phyloP scores from a whole-genome alignment of 768 basidiomycete genomes.

The Wakefieldia striispora region DNA sequence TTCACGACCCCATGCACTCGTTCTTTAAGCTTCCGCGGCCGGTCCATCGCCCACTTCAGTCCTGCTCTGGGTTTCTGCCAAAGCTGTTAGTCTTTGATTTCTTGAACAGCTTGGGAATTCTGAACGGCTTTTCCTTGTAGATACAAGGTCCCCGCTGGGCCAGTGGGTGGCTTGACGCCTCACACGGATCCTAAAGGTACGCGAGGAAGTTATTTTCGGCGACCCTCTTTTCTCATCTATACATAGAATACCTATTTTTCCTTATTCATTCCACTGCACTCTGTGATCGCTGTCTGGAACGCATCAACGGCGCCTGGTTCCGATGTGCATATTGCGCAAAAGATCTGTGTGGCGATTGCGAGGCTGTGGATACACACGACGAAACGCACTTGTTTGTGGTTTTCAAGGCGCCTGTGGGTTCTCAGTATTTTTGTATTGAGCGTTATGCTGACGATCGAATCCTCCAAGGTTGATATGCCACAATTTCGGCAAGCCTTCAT shows the following conservation, averaged over 20 bases:
- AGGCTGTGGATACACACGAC: constrained; percentile 78
- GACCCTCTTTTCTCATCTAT: background rate
- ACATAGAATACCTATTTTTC: constrained; percentile 57
- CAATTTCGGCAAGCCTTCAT: constrained; percentile 55
- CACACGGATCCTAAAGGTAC: constrained; percentile 57
- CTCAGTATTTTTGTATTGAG: background rate
- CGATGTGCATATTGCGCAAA: constrained; percentile 84
- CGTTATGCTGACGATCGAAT: constrained; percentile 6
- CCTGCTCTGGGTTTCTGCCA: constrained; percentile 62
- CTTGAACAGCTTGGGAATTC: background rate
- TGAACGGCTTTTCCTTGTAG: constrained; percentile 36
- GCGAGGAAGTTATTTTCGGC: background rate
- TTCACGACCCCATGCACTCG: constrained; percentile 82
- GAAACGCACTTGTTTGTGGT: constrained; percentile 81
- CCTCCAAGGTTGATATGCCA: constrained; percentile 68
- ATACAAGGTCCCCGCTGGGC: constrained; percentile 63
- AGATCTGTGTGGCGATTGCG: constrained; percentile 86
- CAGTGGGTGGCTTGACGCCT: constrained; percentile 37
- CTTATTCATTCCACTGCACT: constrained; percentile 66
- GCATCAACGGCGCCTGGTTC: constrained; percentile 87
- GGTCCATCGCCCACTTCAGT: constrained; percentile 59
- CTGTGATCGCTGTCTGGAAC: constrained; percentile 84
- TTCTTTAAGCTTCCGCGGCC: constrained; percentile 88
- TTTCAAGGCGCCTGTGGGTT: constrained; percentile 75
- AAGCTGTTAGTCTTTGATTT: constrained; percentile 50